Base-by-base conservation (phyloP, 2,329 filamentous ascomycete genomes). In the Coniochaeta hoffmannii region DNA sequence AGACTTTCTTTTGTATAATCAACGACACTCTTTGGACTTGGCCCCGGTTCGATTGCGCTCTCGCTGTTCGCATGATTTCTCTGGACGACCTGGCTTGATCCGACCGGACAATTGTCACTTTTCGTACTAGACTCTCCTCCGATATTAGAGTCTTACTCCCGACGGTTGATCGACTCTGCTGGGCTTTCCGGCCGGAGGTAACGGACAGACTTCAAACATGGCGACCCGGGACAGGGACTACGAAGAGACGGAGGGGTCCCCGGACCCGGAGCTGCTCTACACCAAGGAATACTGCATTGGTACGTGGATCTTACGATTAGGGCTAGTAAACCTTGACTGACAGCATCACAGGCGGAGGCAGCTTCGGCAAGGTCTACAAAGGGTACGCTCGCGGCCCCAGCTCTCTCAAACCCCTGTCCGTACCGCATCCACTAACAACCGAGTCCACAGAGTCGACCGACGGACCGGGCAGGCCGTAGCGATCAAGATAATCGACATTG, bases 321-420 rank as follows among this genome's bases (percentile, higher is more conserved):
- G 24, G 17, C 17, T 14, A 28, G 3, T n/a, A 32, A 50, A 31
- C 24, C 44, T 36, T 56, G 53, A 56, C 63, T 66, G 65, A 66
- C 66, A 53, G 31, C 54, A 56, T 55, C 54, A 55, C 65, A 91
- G 93, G 94, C 64, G 94, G 94, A 64, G 94, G 94, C 59, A 97
- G 93, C 73, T 99, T 99, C 75, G 94, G 94, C 67, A 96, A 95
- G 73, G 94, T 99, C 59, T 99, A 93, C 81, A 97, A 97, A 81
- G 94, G 94, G 89, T 92, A 78, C 58, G 75, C 9, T 17, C 31
- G 11, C 19, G 17, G 22, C 14, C 15, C 12, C 28, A 1, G n/a
- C n/a, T n/a, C n/a, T n/a, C n/a, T n/a, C n/a, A n/a, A n/a, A n/a
- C n/a, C 46, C 46, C 30, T 12, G 49, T 34, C n/a, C 12, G 14